These are phyloP conservation scores for Meyerozyma smithsonii DNA, from an alignment of 1,139 yeast species.

Conservation along the genomic window DNA sequence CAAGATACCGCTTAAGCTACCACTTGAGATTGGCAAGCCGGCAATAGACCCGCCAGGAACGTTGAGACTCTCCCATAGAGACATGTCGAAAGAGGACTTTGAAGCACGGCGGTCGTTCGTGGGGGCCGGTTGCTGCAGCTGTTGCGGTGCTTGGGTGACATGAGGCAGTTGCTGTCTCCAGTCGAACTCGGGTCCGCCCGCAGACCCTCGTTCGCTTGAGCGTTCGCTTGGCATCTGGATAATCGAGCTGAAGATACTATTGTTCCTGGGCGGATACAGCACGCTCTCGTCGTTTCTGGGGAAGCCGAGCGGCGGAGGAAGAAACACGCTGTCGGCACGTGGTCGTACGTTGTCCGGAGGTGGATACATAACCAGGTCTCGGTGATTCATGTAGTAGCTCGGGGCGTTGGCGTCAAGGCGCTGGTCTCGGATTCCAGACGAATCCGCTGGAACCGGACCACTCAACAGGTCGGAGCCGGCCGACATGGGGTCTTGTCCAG, in stretches of 20 bases:
- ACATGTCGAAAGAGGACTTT: constrained; percentile 9
- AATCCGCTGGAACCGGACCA: neutral
- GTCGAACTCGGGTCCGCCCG: constrained; percentile 12
- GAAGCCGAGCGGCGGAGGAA: constrained; percentile 20
- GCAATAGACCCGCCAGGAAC: constrained; percentile 24
- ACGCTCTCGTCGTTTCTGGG: constrained; percentile 5
- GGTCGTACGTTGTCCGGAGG: constrained; percentile 8
- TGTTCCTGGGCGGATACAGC: constrained; percentile 27
- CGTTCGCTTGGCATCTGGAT: constrained; percentile 39
- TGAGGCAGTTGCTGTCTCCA: constrained; percentile 4
- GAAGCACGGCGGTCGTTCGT: constrained; percentile 5
- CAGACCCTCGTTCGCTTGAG: constrained; percentile 10
- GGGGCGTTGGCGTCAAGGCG: constrained; percentile 12
- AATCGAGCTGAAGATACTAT: constrained; percentile 38
- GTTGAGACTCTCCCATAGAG: constrained; percentile 23
- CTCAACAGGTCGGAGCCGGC: constrained; percentile 4
- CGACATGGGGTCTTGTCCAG: constrained; percentile 6
- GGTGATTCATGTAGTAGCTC: constrained; percentile 14
- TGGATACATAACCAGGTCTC: constrained; percentile 8
- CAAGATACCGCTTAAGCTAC: constrained; percentile 33
- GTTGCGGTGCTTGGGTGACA: constrained; percentile 6
- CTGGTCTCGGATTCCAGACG: neutral
- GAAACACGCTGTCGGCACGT: constrained; percentile 20
- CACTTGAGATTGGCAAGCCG: constrained; percentile 23
- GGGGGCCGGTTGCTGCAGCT: constrained; percentile 5